Conservation (phyloP, 129 eudicot genomes). For the Centaurea solstitialis region DNA sequence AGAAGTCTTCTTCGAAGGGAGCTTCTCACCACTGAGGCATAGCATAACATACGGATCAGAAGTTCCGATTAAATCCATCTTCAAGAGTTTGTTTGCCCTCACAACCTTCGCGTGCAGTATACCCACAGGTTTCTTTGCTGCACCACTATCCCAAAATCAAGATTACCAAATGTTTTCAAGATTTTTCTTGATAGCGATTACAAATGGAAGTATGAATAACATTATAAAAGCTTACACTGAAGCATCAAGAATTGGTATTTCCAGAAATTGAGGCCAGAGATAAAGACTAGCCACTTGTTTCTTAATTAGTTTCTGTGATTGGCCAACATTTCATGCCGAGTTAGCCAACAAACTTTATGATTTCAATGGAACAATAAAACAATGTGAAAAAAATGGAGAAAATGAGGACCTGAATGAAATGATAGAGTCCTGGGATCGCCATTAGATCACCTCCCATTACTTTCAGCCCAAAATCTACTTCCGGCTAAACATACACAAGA, state of each 20-base stretch:
- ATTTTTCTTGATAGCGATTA: constrained; percentile 2
- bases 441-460: constrained; percentile 67
- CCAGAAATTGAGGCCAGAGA: constrained; percentile 67
- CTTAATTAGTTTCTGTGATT: constrained; percentile 51
- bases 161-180: background rate
- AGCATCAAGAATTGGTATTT: constrained; percentile 63
- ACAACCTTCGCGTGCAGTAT: constrained; percentile 59
- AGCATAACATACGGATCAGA: constrained; percentile 67
- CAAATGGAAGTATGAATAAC: constrained; percentile 1
- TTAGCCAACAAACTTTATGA: constrained; percentile 11
- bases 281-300: constrained; percentile 60
- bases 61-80: constrained; percentile 55
- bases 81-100: constrained; percentile 48
- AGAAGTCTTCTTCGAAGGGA: constrained; percentile 53
- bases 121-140: constrained; percentile 61
- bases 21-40: constrained; percentile 60
- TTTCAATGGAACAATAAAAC: background rate
- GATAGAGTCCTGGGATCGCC: constrained; percentile 78
- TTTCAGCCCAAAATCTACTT: constrained; percentile 69
- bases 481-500: constrained; percentile 47
- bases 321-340: constrained; percentile 21
- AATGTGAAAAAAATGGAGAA: background rate
- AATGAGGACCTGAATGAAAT: constrained; percentile 52
- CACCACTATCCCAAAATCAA: constrained; percentile 41
- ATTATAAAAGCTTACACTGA: constrained; percentile 49